Percentiles rank a stretch among this genome's conserved stretches.
Evolutionary conservation across 495 filamentous ascomycete species (phyloP).

Genomic region (Thermothielavioides terrestris): DNA sequence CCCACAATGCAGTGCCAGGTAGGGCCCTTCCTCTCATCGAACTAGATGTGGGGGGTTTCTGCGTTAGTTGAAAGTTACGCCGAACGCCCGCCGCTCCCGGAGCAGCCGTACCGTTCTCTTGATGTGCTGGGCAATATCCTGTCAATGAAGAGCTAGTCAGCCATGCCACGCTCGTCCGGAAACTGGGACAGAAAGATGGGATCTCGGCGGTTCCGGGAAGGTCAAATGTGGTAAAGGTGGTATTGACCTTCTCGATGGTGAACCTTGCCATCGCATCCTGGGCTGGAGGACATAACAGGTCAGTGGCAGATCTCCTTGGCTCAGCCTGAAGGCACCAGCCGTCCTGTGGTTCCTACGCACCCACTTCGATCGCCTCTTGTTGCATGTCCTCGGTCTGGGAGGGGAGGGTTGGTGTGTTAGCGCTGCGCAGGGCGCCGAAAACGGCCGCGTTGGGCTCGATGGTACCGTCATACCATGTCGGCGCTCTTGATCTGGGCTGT

Average conservation of each 20-base stretch:
- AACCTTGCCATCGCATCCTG: conserved; percentile 89
- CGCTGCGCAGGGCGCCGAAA: not conserved
- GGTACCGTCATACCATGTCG: conserved; percentile 67
- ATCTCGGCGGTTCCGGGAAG: not conserved
- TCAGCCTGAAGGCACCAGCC: not conserved
- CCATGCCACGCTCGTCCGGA: not conserved
- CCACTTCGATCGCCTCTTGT: conserved; percentile 83
- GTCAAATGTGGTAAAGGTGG: too few relatives aligned
- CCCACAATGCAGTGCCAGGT: conserved; percentile 99
- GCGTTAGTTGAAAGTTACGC: conserved; percentile 12
- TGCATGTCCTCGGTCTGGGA: conserved; percentile 93
- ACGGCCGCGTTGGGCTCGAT: not conserved
- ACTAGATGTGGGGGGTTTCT: conserved; percentile 48
- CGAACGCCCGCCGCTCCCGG: not conserved
- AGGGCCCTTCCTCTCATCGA: conserved; percentile 82
- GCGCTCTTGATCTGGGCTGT: conserved; percentile 92
- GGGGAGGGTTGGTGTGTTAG: conserved; percentile 19
- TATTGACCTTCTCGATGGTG: conserved; percentile 79
- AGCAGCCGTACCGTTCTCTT: conserved; percentile 70
- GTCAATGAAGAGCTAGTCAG: conserved; percentile 2
- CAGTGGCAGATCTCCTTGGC: conserved; percentile 1
- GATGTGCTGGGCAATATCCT: conserved; percentile 97
- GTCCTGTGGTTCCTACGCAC: conserved; percentile 46
- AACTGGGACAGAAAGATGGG: not conserved
- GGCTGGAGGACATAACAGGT: conserved; percentile 42